Evolutionary conservation across 306 rosid species (phyloP).

Genomic region (Urtica urens): DNA sequence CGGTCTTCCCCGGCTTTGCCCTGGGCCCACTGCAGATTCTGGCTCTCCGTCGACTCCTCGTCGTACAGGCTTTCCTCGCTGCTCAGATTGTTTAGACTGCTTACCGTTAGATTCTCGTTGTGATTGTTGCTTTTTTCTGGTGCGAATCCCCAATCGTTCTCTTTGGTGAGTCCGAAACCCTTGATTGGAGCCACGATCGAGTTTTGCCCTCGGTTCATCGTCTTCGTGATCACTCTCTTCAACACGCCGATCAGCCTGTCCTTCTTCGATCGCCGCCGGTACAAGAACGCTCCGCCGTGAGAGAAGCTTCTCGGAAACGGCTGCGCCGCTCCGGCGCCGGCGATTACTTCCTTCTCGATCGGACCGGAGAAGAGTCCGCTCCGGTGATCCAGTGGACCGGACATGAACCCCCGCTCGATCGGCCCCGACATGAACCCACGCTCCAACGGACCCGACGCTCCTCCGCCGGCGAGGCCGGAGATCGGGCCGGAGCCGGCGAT

Average conservation of each 20-base stretch:
- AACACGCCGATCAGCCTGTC: slow-evolving; percentile 44
- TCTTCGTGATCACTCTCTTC: slow-evolving; percentile 58
- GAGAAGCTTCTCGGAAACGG: slow-evolving; percentile 85
- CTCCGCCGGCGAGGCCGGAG: slow-evolving; percentile 44
- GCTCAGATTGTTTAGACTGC: slow-evolving; percentile 73
- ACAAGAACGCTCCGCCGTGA: slow-evolving; percentile 43
- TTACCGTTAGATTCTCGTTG: slow-evolving; percentile 71
- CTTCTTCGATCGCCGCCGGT: slow-evolving; percentile 45
- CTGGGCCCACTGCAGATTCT: slow-evolving; percentile 97
- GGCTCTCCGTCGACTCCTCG: slow-evolving; percentile 59
- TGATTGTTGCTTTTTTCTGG: slow-evolving; percentile 27
- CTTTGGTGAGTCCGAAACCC: slow-evolving; percentile 26
- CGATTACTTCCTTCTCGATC: slow-evolving; percentile 51
- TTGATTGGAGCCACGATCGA: slow-evolving; percentile 71
- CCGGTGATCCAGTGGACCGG: slow-evolving; percentile 70
- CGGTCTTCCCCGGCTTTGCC: slow-evolving; percentile 99
- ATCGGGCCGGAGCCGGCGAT: slow-evolving; percentile 59
- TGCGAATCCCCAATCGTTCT: slow-evolving; percentile 60
- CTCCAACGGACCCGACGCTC: slow-evolving; percentile 85
- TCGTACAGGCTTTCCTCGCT: slow-evolving; percentile 90
- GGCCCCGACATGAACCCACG: slow-evolving; percentile 93
- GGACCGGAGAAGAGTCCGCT: slow-evolving; percentile 85
- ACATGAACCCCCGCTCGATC: slow-evolving; percentile 92
- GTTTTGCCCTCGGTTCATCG: slow-evolving; percentile 56
- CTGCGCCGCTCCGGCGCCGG: slow-evolving; percentile 15